Conservation (phyloP, 23 red algal genomes). For the Agarophyton chilense region DNA sequence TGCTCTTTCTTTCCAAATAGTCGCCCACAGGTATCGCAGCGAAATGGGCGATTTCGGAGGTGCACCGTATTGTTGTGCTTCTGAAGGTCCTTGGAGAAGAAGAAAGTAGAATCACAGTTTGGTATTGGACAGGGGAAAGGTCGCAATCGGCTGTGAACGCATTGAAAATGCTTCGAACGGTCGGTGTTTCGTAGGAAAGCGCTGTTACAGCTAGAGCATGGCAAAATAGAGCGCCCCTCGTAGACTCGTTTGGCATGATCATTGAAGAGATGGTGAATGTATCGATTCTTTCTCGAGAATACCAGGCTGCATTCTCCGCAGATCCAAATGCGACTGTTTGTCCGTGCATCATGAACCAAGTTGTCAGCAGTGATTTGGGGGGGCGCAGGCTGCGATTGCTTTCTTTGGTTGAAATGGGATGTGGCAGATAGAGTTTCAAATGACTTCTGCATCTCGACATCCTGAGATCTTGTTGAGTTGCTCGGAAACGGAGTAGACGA, state of each 20-base stretch:
- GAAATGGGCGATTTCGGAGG: slow-evolving; percentile 54
- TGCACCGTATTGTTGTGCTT: slow-evolving; percentile 61
- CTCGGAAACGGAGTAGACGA: neutral
- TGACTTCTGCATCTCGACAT: neutral
- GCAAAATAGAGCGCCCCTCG: slow-evolving; percentile 34
- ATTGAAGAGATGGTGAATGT: slow-evolving; percentile 13
- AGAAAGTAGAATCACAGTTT: slow-evolving; percentile 48
- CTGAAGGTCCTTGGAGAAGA: slow-evolving; percentile 59
- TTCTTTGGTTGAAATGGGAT: neutral
- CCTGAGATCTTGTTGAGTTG: neutral
- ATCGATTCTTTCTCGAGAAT: slow-evolving; percentile 35
- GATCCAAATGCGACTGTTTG: neutral
- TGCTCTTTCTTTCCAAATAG: slow-evolving; percentile 66
- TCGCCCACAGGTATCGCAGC: slow-evolving; percentile 23
- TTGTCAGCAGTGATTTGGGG: neutral
- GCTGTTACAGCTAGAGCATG: neutral
- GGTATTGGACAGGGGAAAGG: slow-evolving; percentile 53
- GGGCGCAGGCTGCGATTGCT: neutral
- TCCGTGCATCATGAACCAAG: neutral
- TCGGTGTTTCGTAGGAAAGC: slow-evolving; percentile 56
- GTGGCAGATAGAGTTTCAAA: neutral
- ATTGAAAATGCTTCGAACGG: slow-evolving; percentile 53
- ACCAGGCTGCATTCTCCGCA: slow-evolving; percentile 4
- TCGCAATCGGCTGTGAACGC: slow-evolving; percentile 38
- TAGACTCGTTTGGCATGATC: neutral